phyloP scores from a whole-genome alignment of 1,284 basidiomycete species.

The Ustilago tritici region DNA sequence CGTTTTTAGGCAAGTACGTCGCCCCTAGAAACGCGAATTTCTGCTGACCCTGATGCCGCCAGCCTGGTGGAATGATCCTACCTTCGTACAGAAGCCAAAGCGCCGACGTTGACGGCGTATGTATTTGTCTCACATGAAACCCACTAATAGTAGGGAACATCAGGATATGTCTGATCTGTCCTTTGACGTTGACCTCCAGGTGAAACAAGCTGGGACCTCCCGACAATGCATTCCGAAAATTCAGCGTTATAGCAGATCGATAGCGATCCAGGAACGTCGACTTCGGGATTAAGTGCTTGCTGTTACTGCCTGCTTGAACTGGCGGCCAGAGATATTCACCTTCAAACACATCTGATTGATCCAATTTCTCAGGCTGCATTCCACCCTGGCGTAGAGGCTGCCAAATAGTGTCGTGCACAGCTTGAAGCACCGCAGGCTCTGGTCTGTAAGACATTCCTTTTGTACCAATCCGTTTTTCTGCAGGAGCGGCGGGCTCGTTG shows the following conservation, averaged over 20 bases:
- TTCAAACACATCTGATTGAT: not conserved
- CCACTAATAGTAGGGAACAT: not conserved
- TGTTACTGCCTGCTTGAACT: not conserved
- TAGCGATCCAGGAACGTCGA: not conserved
- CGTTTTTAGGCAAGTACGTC: not conserved
- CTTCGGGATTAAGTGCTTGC: not conserved
- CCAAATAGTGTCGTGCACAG: not conserved
- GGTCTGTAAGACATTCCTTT: not conserved
- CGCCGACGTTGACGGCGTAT: not conserved
- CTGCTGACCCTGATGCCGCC: not conserved
- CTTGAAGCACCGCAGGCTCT: not conserved
- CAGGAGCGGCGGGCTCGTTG: not conserved
- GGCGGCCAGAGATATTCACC: conserved; percentile 30
- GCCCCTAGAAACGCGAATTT: not conserved
- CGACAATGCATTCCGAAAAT: too few species aligned
- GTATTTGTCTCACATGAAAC: not conserved
- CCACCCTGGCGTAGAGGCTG: not conserved
- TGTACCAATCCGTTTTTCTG: not conserved
- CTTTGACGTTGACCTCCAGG: not conserved
- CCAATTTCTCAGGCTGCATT: not conserved
- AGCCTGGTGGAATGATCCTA: not conserved
- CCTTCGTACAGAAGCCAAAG: conserved; percentile 22
- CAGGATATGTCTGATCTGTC: not conserved
- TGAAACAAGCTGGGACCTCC: not conserved
- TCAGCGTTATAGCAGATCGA: not conserved